Conservation (phyloP, 2,329 filamentous ascomycete species). For the Epichloe sylvatica region DNA sequence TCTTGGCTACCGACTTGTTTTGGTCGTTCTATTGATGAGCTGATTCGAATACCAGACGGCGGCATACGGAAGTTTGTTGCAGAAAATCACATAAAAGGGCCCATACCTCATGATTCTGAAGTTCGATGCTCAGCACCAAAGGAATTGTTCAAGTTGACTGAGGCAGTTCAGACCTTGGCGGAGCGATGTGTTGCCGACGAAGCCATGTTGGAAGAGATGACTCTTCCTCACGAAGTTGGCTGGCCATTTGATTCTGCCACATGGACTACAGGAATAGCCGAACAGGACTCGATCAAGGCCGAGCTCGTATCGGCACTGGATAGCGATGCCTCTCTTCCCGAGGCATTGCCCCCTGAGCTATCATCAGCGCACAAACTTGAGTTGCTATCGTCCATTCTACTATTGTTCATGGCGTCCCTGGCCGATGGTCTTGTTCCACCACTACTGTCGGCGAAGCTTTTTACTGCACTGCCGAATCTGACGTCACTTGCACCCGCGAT, state of each 20-base stretch:
- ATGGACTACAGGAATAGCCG: conserved; percentile 16
- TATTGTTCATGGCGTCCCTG: conserved; percentile 61
- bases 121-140: conserved; percentile 70
- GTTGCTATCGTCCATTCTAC: conserved; percentile 53
- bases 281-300: conserved; percentile 17
- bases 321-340: conserved; percentile 45
- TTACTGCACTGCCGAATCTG: conserved; percentile 37
- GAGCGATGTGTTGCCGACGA: conserved; percentile 46
- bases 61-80: conserved; percentile 48
- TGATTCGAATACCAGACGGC: conserved; percentile 73
- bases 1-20: conserved; percentile 73
- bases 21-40: conserved; percentile 72
- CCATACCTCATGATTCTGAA: conserved; percentile 41
- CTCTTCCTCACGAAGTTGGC: conserved; percentile 38
- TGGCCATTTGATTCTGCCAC: conserved; percentile 44
- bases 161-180: conserved; percentile 50
- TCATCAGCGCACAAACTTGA: conserved; percentile 59
- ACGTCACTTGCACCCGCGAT: conserved; percentile 12
- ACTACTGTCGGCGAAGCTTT: conserved; percentile 55
- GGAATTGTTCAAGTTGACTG: conserved; percentile 80
- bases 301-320: conserved; percentile 56
- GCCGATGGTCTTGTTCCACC: conserved; percentile 66
- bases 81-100: conserved; percentile 26
- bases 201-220: conserved; percentile 43
- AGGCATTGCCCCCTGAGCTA: conserved; percentile 48